phyloP scores from a whole-genome alignment of 2,329 filamentous ascomycete species.

The Arthroderma sp. region DNA sequence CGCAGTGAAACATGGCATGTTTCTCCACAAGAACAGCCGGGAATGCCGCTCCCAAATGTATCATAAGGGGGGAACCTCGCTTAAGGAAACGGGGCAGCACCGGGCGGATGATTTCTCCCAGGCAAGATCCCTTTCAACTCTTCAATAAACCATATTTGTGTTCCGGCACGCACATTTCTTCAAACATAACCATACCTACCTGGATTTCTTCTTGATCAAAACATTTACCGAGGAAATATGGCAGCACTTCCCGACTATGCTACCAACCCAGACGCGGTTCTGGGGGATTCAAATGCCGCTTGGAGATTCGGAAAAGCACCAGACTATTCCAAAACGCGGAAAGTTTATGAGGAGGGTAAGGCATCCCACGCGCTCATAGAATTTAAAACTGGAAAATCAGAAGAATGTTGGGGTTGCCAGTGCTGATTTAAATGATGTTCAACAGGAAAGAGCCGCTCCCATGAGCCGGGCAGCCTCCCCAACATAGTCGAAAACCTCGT shows the following conservation, averaged over 20 bases:
- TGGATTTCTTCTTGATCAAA: too few species aligned
- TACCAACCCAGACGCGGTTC: conserved; percentile 44
- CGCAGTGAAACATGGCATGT: too few species aligned
- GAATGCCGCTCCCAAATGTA: too few species aligned
- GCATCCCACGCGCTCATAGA: neutral
- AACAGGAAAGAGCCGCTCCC: conserved; percentile 44
- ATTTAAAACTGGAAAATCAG: conserved; percentile 15
- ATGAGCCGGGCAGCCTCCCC: conserved; percentile 44
- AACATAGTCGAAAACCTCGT: conserved; percentile 55
- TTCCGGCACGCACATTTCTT: too few species aligned
- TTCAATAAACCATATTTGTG: too few species aligned
- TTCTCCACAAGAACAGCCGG: too few species aligned
- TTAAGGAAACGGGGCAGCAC: too few species aligned
- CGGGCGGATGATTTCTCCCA: too few species aligned
- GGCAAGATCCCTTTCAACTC: too few species aligned
- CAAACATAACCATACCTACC: neutral
- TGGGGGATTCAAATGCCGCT: conserved; percentile 39
- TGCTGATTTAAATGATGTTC: neutral
- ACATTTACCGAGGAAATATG: neutral
- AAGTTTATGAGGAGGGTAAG: conserved; percentile 45
- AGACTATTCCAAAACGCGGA: conserved; percentile 52
- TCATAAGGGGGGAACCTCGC: too few species aligned
- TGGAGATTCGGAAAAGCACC: conserved; percentile 51
- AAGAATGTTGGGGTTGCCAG: neutral
- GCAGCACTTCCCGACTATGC: conserved; percentile 44